phyloP scores from a whole-genome alignment of 1,139 yeast species.

The Petasospora rhodanensis region DNA sequence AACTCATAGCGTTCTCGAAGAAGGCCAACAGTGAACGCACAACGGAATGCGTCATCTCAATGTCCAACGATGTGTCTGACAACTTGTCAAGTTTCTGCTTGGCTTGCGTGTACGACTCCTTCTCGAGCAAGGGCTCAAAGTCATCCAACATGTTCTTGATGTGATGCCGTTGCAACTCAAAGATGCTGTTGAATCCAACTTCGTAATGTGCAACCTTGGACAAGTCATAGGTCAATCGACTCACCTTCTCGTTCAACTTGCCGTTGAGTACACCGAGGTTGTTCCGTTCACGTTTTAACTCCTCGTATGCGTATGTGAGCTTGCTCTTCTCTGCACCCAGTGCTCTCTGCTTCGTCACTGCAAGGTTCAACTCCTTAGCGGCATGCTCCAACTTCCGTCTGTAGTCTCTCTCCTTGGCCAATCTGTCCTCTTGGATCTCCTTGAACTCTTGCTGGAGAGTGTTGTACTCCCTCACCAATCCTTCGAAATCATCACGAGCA shows the following conservation, averaged over 20 bases:
- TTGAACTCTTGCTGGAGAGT: slow-evolving; percentile 30
- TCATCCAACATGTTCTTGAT: slow-evolving; percentile 41
- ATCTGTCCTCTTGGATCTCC: slow-evolving; percentile 20
- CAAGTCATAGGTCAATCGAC: slow-evolving; percentile 22
- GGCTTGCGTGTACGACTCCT: slow-evolving; percentile 53
- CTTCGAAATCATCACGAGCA: slow-evolving; percentile 24
- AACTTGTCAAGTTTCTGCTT: slow-evolving; percentile 44
- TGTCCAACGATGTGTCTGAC: slow-evolving; percentile 28
- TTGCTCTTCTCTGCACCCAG: slow-evolving; percentile 47
- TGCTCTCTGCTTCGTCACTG: slow-evolving; percentile 45
- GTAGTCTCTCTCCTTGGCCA: slow-evolving; percentile 23
- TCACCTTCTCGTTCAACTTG: slow-evolving; percentile 33
- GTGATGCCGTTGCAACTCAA: slow-evolving; percentile 37
- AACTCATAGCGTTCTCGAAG: slow-evolving; percentile 54
- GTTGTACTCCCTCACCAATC: slow-evolving; percentile 32
- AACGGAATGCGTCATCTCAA: slow-evolving; percentile 38
- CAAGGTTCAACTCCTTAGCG: slow-evolving; percentile 37
- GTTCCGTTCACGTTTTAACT: slow-evolving; percentile 36
- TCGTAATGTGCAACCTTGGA: slow-evolving; percentile 30
- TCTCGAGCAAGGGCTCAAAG: slow-evolving; percentile 54
- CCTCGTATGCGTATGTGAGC: slow-evolving; percentile 39
- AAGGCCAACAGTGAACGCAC: slow-evolving; percentile 54
- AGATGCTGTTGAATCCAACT: slow-evolving; percentile 37
- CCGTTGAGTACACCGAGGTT: slow-evolving; percentile 32
- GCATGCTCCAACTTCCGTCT: slow-evolving; percentile 30